These are phyloP conservation scores for Paracorniculantispora psalliotae DNA, from an alignment of 2,329 filamentous ascomycete genomes.

Conservation along the genomic window DNA sequence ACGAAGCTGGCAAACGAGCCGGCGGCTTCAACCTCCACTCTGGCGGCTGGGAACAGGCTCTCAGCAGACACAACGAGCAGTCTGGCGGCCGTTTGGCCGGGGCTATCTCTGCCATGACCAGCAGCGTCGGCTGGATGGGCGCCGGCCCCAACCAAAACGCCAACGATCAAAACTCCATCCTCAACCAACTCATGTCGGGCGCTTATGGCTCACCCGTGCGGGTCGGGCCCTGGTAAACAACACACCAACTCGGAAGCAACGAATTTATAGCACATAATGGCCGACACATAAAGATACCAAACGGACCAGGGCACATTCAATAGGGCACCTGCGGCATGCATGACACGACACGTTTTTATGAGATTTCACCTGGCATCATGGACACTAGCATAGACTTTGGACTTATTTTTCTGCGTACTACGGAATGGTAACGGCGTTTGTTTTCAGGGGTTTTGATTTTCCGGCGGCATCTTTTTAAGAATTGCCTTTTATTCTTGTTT, in stretches of 20 bases:
- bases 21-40: slow-evolving; percentile 86
- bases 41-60: slow-evolving; percentile 85
- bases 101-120: slow-evolving; percentile 72
- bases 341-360: slow-evolving; percentile 26
- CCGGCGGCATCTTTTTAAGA: not conserved
- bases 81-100: slow-evolving; percentile 76
- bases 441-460: slow-evolving; percentile 5
- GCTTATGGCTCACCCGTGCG: slow-evolving; percentile 55
- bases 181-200: slow-evolving; percentile 58
- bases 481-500: not conserved
- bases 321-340: slow-evolving; percentile 10
- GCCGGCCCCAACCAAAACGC: slow-evolving; percentile 25
- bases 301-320: not conserved
- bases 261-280: slow-evolving; percentile 13
- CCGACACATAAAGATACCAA: slow-evolving; percentile 13
- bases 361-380: slow-evolving; percentile 29
- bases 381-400: slow-evolving; percentile 33
- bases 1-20: slow-evolving; percentile 83
- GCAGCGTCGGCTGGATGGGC: slow-evolving; percentile 74
- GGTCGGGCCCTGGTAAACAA: slow-evolving; percentile 56
- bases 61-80: slow-evolving; percentile 81
- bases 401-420: slow-evolving; percentile 25
- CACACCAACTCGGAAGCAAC: not conserved
- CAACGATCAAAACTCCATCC: slow-evolving; percentile 51
- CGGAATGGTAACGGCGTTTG: slow-evolving; percentile 29